Evolutionary conservation across 176 grass and related monocot species (phyloP).

Genomic region (Raddia distichophylla): DNA sequence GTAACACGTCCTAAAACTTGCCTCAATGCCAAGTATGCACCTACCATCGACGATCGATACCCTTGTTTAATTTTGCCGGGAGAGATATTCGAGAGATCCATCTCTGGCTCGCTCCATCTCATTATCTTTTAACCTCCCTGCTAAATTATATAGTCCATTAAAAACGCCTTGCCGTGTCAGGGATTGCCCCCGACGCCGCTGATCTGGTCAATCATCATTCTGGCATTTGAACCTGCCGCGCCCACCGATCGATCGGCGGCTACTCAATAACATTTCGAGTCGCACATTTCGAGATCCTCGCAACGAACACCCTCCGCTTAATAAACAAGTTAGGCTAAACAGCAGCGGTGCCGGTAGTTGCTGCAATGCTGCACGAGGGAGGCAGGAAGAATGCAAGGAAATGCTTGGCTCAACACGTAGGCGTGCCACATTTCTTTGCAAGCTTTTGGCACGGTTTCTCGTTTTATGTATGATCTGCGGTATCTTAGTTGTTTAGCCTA

Average conservation of each 20-base stretch:
- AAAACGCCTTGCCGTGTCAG: neutral
- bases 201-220: constrained; percentile 51
- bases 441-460: too few relatives aligned
- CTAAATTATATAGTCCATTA: neutral
- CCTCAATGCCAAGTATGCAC: neutral
- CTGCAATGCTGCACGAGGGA: constrained; percentile 45
- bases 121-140: neutral
- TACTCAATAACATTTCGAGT: neutral
- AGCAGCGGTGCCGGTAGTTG: constrained; percentile 32
- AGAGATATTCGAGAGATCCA: neutral
- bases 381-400: neutral
- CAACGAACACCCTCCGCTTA: neutral
- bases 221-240: constrained; percentile 40
- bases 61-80: neutral
- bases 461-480: too few relatives aligned
- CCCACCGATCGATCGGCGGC: constrained; percentile 9
- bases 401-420: neutral
- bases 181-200: neutral
- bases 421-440: too few relatives aligned
- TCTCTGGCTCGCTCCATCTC: neutral
- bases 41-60: neutral
- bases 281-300: constrained; percentile 39
- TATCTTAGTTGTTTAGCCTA: too few relatives aligned
- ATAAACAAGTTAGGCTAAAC: neutral
- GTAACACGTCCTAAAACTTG: too few relatives aligned